phyloP scores from a whole-genome alignment of 805 yeast genomes.

The Tetrapisispora phaffii region DNA sequence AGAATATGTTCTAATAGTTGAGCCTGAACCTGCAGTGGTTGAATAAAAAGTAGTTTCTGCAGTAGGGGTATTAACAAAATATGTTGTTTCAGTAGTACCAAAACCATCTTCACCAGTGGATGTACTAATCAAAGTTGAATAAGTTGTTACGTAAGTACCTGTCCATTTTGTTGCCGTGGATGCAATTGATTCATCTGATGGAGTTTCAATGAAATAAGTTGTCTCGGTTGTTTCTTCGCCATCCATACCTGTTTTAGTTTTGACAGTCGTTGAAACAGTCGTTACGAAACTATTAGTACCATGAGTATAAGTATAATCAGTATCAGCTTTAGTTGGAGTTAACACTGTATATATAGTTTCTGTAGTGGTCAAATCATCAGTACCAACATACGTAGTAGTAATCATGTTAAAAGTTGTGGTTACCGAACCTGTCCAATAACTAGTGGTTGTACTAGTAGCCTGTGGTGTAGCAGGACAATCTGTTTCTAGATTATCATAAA shows the following conservation, averaged over 20 bases:
- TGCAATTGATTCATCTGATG: not conserved
- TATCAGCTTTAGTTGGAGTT: constrained; percentile 2
- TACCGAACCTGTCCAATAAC: constrained; percentile 1
- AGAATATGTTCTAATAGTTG: not conserved
- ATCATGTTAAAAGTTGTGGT: not conserved
- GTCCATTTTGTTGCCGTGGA: constrained; percentile 1
- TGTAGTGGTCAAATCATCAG: not conserved
- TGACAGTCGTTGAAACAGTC: not conserved
- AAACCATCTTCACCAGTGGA: constrained; percentile 4
- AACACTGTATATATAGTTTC: not conserved
- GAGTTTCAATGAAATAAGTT: constrained; percentile 2
- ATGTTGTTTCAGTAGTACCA: constrained; percentile 4
- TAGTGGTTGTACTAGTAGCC: not conserved
- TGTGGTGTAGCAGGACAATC: constrained; percentile 3
- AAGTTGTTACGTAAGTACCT: not conserved
- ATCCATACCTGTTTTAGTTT: not conserved
- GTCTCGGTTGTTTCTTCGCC: constrained; percentile 3
- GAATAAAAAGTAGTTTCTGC: not conserved
- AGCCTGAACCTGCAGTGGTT: not conserved
- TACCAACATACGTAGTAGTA: not conserved
- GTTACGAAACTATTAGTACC: not conserved
- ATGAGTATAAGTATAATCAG: not conserved
- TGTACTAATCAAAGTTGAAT: not conserved
- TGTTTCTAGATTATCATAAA: not conserved
- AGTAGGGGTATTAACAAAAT: constrained; percentile 1